phyloP scores from a whole-genome alignment of 2,329 filamentous ascomycete genomes.

The Cladosporium phlei region DNA sequence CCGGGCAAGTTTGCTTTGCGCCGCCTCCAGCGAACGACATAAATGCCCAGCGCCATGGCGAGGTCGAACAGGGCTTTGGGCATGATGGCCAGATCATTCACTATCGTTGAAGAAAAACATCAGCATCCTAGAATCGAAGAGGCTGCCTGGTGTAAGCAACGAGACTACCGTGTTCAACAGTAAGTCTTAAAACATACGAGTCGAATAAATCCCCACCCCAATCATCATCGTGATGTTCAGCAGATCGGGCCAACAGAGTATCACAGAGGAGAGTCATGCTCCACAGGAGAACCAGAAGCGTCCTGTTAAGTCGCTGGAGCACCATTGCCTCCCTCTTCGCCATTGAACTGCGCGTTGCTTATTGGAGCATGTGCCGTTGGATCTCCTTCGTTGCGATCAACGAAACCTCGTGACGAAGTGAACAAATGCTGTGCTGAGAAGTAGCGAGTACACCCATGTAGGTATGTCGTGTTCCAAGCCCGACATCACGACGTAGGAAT shows the following conservation, averaged over 20 bases:
- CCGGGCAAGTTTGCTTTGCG: slow-evolving; percentile 45
- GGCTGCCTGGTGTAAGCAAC: neutral
- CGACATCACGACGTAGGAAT: neutral
- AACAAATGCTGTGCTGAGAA: neutral
- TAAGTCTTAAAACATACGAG: slow-evolving; percentile 58
- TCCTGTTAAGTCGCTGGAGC: slow-evolving; percentile 54
- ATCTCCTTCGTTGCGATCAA: neutral
- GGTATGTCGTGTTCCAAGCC: neutral
- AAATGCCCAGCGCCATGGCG: slow-evolving; percentile 53
- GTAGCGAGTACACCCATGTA: neutral
- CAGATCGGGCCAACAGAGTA: slow-evolving; percentile 53
- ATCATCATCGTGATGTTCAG: slow-evolving; percentile 56
- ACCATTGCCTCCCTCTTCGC: slow-evolving; percentile 46
- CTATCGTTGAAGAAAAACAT: neutral
- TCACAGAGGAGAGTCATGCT: slow-evolving; percentile 54
- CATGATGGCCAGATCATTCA: slow-evolving; percentile 48
- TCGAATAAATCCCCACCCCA: slow-evolving; percentile 50
- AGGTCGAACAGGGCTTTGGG: slow-evolving; percentile 56
- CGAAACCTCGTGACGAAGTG: neutral
- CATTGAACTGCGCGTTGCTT: slow-evolving; percentile 41
- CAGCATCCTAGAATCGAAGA: neutral
- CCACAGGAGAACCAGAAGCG: slow-evolving; percentile 58
- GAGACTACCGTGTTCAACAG: slow-evolving; percentile 51
- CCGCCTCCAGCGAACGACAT: slow-evolving; percentile 54
- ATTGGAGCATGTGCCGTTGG: slow-evolving; percentile 19